These are phyloP conservation scores for Scortechinia acanthostroma DNA, from an alignment of 2,329 filamentous ascomycete species.

Conservation along the genomic window DNA sequence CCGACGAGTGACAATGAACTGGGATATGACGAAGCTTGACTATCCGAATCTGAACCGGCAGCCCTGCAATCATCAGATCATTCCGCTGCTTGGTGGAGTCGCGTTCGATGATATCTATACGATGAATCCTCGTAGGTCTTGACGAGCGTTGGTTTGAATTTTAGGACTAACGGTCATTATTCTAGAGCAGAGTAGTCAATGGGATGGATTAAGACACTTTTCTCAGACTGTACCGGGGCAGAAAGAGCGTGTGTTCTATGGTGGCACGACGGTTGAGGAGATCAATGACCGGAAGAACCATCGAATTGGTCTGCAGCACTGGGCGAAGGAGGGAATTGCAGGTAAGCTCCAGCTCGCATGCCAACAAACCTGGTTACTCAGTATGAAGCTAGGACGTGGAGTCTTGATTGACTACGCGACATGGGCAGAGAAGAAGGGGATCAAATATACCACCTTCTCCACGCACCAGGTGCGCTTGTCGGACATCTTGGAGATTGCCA, in stretches of 20 bases:
- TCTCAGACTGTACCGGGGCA: slow-evolving; percentile 27
- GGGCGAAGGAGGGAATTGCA: slow-evolving; percentile 35
- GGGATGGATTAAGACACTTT: slow-evolving; percentile 41
- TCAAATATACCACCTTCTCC: not conserved
- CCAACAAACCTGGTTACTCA: not conserved
- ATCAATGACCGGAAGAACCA: slow-evolving; percentile 31
- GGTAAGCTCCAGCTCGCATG: slow-evolving; percentile 12
- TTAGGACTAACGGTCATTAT: not conserved
- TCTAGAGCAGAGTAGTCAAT: slow-evolving; percentile 36
- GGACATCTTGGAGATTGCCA: slow-evolving; percentile 25
- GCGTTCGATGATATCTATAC: slow-evolving; percentile 40
- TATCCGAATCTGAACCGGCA: slow-evolving; percentile 42
- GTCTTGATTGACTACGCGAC: slow-evolving; percentile 39
- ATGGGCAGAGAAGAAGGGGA: slow-evolving; percentile 20
- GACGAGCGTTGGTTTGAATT: not conserved
- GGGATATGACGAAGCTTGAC: slow-evolving; percentile 47
- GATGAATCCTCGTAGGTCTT: slow-evolving; percentile 33
- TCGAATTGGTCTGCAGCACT: slow-evolving; percentile 37
- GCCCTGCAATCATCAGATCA: slow-evolving; percentile 38
- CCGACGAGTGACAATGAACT: slow-evolving; percentile 39
- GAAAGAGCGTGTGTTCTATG: slow-evolving; percentile 33
- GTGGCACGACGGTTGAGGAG: slow-evolving; percentile 33
- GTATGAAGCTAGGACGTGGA: slow-evolving; percentile 35
- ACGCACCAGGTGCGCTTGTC: slow-evolving; percentile 9
- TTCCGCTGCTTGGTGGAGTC: slow-evolving; percentile 33